phyloP scores from a whole-genome alignment of 306 rosid genomes.

The Clitoria ternatea region DNA sequence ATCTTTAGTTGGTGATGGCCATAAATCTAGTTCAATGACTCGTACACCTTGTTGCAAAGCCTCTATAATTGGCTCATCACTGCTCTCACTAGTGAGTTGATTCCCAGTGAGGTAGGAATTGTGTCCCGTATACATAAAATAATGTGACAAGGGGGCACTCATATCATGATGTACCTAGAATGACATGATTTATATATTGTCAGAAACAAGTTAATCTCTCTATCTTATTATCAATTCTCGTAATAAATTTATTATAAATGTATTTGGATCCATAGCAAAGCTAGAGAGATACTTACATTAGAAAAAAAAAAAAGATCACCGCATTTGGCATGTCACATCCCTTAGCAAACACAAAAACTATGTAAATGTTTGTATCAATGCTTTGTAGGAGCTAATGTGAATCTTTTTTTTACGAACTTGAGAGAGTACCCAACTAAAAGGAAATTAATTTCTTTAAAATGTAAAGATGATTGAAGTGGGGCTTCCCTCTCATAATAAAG shows the following conservation, averaged over 20 bases:
- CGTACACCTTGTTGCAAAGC: conserved; percentile 69
- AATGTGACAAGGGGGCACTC: conserved; percentile 83
- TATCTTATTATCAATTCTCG: too few relatives aligned
- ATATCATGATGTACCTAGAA: conserved; percentile 93
- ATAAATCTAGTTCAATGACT: conserved; percentile 85
- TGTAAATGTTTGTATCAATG: too few relatives aligned
- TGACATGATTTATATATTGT: background rate
- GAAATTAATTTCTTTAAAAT: too few relatives aligned
- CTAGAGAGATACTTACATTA: background rate
- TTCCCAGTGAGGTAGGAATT: conserved; percentile 94
- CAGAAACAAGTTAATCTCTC: background rate
- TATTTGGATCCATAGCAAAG: background rate
- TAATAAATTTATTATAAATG: background rate
- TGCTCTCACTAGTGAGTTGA: conserved; percentile 82
- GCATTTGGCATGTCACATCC: background rate
- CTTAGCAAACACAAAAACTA: background rate
- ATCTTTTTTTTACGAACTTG: too few relatives aligned
- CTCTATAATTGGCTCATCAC: conserved; percentile 72
- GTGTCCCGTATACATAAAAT: conserved; percentile 92
- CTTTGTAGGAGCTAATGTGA: too few relatives aligned
- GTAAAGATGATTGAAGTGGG: too few relatives aligned
- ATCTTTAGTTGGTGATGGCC: conserved; percentile 75
- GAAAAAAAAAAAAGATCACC: background rate
- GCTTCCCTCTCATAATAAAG: too few relatives aligned
- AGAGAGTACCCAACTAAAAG: too few relatives aligned